These are phyloP conservation scores for Trichoderma gracile DNA, from an alignment of 2,329 filamentous ascomycete species.

Conservation along the genomic window DNA sequence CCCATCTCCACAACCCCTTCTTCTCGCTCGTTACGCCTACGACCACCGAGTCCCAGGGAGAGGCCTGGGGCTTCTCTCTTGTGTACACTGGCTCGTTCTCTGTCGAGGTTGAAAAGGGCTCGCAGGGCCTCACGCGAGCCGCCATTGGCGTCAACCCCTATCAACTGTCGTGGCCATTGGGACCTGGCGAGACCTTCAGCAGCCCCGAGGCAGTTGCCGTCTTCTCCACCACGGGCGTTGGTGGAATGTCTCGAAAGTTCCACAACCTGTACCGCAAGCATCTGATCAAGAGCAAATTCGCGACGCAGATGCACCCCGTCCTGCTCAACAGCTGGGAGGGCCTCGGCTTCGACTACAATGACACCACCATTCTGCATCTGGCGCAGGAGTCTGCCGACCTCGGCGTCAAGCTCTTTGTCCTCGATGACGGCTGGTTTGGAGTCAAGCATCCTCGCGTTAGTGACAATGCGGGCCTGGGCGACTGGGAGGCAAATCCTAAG, in stretches of 20 bases:
- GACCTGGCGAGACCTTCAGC: conserved; percentile 56
- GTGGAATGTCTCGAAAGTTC: conserved; percentile 62
- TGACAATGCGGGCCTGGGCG: conserved; percentile 60
- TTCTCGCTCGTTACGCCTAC: conserved; percentile 56
- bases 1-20: conserved; percentile 66
- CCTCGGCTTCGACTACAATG: conserved; percentile 58
- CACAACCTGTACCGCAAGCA: conserved; percentile 63
- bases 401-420: conserved; percentile 63
- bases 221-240: conserved; percentile 59
- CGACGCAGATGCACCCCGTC: conserved; percentile 52
- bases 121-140: conserved; percentile 61
- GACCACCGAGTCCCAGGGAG: conserved; percentile 61
- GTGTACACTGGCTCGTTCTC: conserved; percentile 65
- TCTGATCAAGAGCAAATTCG: conserved; percentile 59
- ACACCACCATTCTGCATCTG: conserved; percentile 55
- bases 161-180: conserved; percentile 60
- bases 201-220: conserved; percentile 65
- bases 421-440: conserved; percentile 70
- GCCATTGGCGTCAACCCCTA: conserved; percentile 61
- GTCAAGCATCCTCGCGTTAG: conserved; percentile 57
- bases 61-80: conserved; percentile 65
- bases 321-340: conserved; percentile 69
- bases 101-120: conserved; percentile 62
- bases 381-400: conserved; percentile 58
- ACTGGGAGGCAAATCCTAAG: conserved; percentile 61